Conservation (phyloP, 2,329 filamentous ascomycete genomes). For the Dissoconium aciculare region DNA sequence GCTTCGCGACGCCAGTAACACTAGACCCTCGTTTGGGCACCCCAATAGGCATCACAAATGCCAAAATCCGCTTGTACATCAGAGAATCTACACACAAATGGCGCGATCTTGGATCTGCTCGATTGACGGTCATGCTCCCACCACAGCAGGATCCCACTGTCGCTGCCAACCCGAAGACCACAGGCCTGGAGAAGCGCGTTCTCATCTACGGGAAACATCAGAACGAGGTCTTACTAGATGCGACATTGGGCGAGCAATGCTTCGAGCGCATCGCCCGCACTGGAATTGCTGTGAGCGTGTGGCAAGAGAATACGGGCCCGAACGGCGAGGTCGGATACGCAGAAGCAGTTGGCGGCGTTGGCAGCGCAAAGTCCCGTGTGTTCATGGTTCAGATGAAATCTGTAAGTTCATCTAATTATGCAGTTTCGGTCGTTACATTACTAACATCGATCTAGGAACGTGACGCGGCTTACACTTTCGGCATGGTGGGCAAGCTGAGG, state of each 20-base stretch:
- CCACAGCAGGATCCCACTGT: slow-evolving; percentile 27
- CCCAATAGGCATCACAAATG: slow-evolving; percentile 56
- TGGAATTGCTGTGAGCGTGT: slow-evolving; percentile 78
- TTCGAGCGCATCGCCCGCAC: slow-evolving; percentile 72
- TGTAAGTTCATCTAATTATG: slow-evolving; percentile 15
- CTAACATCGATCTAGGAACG: slow-evolving; percentile 26
- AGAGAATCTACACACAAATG: slow-evolving; percentile 64
- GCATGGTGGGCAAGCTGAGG: slow-evolving; percentile 34
- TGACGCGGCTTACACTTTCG: slow-evolving; percentile 35
- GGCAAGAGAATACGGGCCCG: slow-evolving; percentile 43
- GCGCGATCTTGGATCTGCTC: slow-evolving; percentile 79
- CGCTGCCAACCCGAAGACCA: slow-evolving; percentile 27
- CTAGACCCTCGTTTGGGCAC: slow-evolving; percentile 22
- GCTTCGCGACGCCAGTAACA: slow-evolving; percentile 25
- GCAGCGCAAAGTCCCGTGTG: slow-evolving; percentile 39
- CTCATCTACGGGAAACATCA: slow-evolving; percentile 59
- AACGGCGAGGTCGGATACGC: slow-evolving; percentile 46
- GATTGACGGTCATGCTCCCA: slow-evolving; percentile 68
- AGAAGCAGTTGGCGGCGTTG: slow-evolving; percentile 42
- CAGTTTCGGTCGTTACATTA: slow-evolving; percentile 4
- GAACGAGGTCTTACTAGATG: slow-evolving; percentile 59
- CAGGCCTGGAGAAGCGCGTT: slow-evolving; percentile 65
- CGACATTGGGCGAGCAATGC: slow-evolving; percentile 67
- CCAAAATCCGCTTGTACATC: slow-evolving; percentile 74
- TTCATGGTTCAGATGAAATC: slow-evolving; percentile 45